Evolutionary conservation across 495 filamentous ascomycete species (phyloP), one percentile per base, ranked within the genome.

Genomic region (Tetracladium setigerum): DNA sequence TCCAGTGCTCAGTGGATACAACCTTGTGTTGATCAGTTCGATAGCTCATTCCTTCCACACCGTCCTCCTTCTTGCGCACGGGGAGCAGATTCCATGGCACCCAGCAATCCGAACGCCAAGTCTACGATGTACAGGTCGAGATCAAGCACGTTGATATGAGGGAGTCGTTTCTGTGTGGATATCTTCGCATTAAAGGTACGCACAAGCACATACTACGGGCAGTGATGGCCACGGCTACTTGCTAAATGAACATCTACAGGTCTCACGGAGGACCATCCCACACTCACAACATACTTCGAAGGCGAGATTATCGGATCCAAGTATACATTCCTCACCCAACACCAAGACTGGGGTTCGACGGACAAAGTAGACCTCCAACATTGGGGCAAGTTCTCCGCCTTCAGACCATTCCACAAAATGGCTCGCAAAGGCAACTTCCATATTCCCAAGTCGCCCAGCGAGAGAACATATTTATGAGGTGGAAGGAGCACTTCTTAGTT

Each of bases 401-500:
- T 89, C 76, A 77, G 82, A 45, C 88, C 87, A 5, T 76, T 89
- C 38, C 81, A 81, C 58, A 85, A 86, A 55, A 65, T 70, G 42
- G 83, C 86, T 12, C 86, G 83, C 52, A 82, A 83, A 55, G 68
- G 67, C 18, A 63, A 66, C 41, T 61, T 68, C 24, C 38, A 60
- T 17, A 72, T 78, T 44, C 75, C 78, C 83, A 91, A 58, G 79
- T 88, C 54, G 81, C 77, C 16, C 84, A 95, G 61, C 74, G 81
- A 45, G 90, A 96, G 55, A 83, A 96, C 61, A 82, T 99, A 15
- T 99, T 97, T 63, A 99, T 99, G 94, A 80, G 94, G 41, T 99
- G 94, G 94, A 99, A 99, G 62, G 94, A 99, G 64, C 87, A 94
- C 55, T 99, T 99, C 61, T 74, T 99, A 7, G 94, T 99, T 3